Percentiles rank a stretch among this genome's conserved stretches.
Conservation (phyloP, 2,329 filamentous ascomycete species). For the Sphaerostilbella broomeana region DNA sequence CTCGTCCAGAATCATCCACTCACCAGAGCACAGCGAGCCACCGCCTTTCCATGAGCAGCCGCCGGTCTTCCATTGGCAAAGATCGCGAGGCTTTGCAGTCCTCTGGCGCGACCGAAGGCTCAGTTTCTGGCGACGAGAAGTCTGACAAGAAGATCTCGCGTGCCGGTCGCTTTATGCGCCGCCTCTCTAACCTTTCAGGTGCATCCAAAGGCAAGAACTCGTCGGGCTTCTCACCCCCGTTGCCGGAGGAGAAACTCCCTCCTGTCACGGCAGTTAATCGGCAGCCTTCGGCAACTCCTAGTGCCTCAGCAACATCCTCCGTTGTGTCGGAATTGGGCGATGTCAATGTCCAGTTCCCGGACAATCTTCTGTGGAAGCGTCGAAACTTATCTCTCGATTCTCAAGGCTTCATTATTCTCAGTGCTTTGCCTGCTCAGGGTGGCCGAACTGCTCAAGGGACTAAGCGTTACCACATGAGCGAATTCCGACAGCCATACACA, state of each 20-base stretch:
- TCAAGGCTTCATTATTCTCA: conserved; percentile 75
- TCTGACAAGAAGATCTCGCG: conserved; percentile 45
- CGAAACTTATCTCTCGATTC: conserved; percentile 81
- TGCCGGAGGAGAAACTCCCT: conserved; percentile 40
- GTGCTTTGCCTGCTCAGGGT: conserved; percentile 50
- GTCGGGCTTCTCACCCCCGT: conserved; percentile 46
- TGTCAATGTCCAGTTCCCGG: conserved; percentile 94
- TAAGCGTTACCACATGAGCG: conserved; percentile 78
- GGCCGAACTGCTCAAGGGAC: conserved; percentile 41
- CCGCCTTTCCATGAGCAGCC: conserved; percentile 61
- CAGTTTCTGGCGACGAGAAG: conserved; percentile 41
- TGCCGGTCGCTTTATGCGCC: conserved; percentile 52
- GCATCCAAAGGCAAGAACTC: conserved; percentile 39
- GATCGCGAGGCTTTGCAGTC: conserved; percentile 37
- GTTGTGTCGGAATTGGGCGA: conserved; percentile 71
- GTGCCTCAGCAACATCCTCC: conserved; percentile 23
- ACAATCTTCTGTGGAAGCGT: conserved; percentile 93
- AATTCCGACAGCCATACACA: conserved; percentile 71
- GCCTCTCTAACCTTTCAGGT: conserved; percentile 48
- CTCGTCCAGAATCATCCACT: conserved; percentile 42
- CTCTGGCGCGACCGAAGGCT: conserved; percentile 36
- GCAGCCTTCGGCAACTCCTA: conserved; percentile 22
- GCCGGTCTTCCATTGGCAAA: conserved; percentile 42
- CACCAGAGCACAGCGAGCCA: conserved; percentile 36
- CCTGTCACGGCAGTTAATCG: too few species aligned